Percentiles rank a stretch among this genome's conserved stretches.
Evolutionary conservation across 2,329 filamentous ascomycete species (phyloP).

Genomic region (Aspergillus thermomutatus): DNA sequence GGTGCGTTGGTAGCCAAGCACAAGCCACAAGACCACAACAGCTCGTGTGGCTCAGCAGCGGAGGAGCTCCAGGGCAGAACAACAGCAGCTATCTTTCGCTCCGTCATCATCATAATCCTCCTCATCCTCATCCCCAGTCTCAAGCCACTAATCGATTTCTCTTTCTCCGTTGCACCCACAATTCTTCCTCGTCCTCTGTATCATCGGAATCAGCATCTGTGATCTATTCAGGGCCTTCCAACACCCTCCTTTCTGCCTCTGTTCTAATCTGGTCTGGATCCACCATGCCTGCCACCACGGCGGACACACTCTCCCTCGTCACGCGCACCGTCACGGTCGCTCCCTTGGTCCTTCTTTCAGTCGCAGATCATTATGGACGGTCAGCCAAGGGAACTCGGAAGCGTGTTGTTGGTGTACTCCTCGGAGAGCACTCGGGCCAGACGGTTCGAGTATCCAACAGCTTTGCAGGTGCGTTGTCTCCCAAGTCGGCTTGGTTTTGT

Average conservation of each 20-base stretch:
- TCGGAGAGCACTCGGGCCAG: constrained; percentile 95
- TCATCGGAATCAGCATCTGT: background rate
- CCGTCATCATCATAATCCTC: constrained; percentile 6
- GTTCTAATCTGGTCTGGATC: constrained; percentile 3
- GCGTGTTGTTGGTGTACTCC: constrained; percentile 88
- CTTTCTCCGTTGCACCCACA: background rate
- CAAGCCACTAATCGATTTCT: background rate
- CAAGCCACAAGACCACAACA: constrained; percentile 4
- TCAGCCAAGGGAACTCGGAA: constrained; percentile 82
- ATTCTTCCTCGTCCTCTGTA: constrained; percentile 3
- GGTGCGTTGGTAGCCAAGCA: background rate
- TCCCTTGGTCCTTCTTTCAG: constrained; percentile 93
- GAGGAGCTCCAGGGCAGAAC: constrained; percentile 11
- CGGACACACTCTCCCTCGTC: constrained; percentile 92
- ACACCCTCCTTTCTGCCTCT: constrained; percentile 1
- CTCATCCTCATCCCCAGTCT: background rate
- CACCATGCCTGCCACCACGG: constrained; percentile 92
- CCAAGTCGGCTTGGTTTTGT: background rate
- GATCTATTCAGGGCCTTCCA: constrained; percentile 1
- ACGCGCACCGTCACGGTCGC: constrained; percentile 94
- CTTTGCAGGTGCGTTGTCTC: constrained; percentile 72
- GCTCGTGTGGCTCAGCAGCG: constrained; percentile 12
- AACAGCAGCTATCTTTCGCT: constrained; percentile 1
- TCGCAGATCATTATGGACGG: constrained; percentile 96
- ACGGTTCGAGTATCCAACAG: constrained; percentile 97